Conservation (phyloP, 257 asterid species). For the Solanum tacnaense region DNA sequence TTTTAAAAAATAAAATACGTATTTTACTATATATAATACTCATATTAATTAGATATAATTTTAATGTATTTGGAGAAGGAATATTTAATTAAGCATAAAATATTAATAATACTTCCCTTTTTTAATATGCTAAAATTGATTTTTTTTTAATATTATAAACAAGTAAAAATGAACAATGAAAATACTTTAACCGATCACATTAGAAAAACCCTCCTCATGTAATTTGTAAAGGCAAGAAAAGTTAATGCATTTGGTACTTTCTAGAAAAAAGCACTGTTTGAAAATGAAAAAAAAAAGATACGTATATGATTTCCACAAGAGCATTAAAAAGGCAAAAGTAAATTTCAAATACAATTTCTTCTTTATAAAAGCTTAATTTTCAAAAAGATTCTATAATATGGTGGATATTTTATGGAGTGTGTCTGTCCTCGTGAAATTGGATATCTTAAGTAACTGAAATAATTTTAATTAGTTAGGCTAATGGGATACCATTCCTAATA, state of each 20-base stretch:
- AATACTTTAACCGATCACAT: neutral
- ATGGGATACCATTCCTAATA: neutral
- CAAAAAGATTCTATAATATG: neutral
- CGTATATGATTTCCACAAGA: neutral
- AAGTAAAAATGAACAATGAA: accelerated
- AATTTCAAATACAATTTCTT: neutral
- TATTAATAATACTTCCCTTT: too few relatives aligned
- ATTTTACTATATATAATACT: too few relatives aligned
- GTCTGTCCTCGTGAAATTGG: neutral
- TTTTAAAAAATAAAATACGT: accelerated
- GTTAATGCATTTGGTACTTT: neutral
- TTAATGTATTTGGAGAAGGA: neutral
- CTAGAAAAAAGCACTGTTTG: neutral
- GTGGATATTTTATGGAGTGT: neutral
- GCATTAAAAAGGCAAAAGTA: neutral
- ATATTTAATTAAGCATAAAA: too few relatives aligned
- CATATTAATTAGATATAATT: too few relatives aligned
- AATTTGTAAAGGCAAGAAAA: neutral
- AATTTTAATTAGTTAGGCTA: neutral
- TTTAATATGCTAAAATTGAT: too few relatives aligned
- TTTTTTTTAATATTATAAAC: too few relatives aligned
- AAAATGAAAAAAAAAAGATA: neutral
- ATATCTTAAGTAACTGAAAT: neutral
- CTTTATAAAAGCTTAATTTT: neutral
- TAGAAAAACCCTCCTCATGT: neutral